phyloP scores from a whole-genome alignment of 2,329 filamentous ascomycete genomes.

The Colletotrichum liaoningense region DNA sequence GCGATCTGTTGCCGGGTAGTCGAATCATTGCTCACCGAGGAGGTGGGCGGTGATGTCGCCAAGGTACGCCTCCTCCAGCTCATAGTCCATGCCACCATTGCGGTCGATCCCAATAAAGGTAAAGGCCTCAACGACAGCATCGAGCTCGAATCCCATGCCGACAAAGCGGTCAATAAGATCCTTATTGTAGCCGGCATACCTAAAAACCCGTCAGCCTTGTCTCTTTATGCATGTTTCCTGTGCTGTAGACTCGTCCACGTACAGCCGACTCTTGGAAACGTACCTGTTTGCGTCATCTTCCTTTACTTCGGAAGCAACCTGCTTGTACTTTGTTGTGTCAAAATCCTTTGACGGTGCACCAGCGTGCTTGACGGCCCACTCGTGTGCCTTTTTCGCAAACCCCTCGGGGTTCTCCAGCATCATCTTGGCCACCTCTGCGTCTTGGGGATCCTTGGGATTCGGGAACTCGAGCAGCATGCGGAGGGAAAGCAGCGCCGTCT shows the following conservation, averaged over 20 bases:
- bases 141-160: constrained; percentile 90
- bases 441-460: constrained; percentile 96
- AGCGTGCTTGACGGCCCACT: constrained; percentile 90
- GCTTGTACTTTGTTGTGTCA: constrained; percentile 53
- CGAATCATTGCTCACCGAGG: constrained; percentile 75
- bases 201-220: constrained; percentile 46
- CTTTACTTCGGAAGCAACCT: constrained; percentile 63
- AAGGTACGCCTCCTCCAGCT: constrained; percentile 90
- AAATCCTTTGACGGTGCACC: constrained; percentile 70
- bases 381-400: constrained; percentile 84
- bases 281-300: constrained; percentile 64
- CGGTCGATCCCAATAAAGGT: constrained; percentile 83
- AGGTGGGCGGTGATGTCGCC: constrained; percentile 89
- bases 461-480: constrained; percentile 93
- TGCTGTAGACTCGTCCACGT: neutral
- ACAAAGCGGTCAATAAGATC: constrained; percentile 86
- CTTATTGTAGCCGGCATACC: constrained; percentile 89
- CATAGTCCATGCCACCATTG: constrained; percentile 82
- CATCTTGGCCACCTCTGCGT: constrained; percentile 94
- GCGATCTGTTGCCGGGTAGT: neutral
- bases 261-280: neutral
- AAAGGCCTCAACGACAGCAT: constrained; percentile 88
- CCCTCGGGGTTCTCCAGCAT: constrained; percentile 81
- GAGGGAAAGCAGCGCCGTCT: constrained; percentile 91
- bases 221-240: neutral